phyloP scores from a whole-genome alignment of 2,329 filamentous ascomycete genomes.

The Apiospora saccharicola region DNA sequence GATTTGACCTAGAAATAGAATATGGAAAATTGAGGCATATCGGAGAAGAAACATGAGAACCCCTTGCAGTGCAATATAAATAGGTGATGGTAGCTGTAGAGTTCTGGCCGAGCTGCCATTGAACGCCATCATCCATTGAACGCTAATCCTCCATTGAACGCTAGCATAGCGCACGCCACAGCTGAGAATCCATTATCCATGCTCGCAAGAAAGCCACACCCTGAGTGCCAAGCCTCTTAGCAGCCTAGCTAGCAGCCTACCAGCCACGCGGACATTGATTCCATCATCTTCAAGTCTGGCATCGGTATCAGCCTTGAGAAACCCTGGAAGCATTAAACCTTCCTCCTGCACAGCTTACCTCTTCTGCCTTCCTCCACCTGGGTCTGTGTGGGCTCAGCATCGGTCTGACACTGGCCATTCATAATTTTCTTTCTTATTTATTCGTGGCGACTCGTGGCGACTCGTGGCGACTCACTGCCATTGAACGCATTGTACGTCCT shows the following conservation, averaged over 20 bases:
- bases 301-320: neutral
- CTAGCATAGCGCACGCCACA: neutral
- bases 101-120: neutral
- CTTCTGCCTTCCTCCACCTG: neutral
- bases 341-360: conserved; percentile 3
- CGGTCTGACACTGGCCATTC: neutral
- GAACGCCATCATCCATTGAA: neutral
- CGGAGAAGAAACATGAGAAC: neutral
- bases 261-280: neutral
- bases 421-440: neutral
- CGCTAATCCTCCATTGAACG: neutral
- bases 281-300: neutral
- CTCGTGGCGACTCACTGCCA: neutral
- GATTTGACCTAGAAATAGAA: neutral
- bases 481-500: neutral
- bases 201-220: neutral
- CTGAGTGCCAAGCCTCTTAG: neutral
- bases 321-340: neutral
- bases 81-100: too few species aligned
- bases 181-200: neutral
- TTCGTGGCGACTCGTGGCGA: neutral
- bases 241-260: neutral
- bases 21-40: too few species aligned
- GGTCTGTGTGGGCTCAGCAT: neutral
- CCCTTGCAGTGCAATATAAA: too few species aligned